Conservation (phyloP, 1,284 basidiomycete species). For the Ceratobasidium sp. region DNA sequence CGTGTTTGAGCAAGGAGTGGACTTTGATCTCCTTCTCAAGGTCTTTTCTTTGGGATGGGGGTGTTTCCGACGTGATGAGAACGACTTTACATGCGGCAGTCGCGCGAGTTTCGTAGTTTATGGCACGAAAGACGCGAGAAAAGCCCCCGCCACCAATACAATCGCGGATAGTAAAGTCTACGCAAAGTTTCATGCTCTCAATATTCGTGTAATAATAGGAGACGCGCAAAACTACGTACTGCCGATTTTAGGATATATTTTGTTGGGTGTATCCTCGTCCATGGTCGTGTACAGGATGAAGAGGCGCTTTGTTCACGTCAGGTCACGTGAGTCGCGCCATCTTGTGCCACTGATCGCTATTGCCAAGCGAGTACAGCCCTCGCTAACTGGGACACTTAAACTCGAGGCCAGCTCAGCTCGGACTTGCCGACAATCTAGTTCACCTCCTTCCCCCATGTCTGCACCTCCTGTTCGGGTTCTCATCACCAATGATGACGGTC, state of each 20-base stretch:
- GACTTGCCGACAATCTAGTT: background rate
- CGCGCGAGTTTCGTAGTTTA: constrained; percentile 72
- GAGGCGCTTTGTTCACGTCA: background rate
- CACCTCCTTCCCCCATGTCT: constrained; percentile 10
- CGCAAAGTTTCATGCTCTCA: background rate
- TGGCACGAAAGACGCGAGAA: constrained; percentile 82
- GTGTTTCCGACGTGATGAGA: constrained; percentile 69
- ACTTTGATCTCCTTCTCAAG: constrained; percentile 95
- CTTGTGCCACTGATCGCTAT: background rate
- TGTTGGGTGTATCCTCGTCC: constrained; percentile 12
- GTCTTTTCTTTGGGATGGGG: constrained; percentile 77
- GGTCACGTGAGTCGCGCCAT: constrained; percentile 21
- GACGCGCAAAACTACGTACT: constrained; percentile 14
- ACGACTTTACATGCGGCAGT: constrained; percentile 91
- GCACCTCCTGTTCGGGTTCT: constrained; percentile 42
- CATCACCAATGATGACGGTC: constrained; percentile 84
- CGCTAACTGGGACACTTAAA: constrained; percentile 24
- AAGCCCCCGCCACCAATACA: constrained; percentile 89
- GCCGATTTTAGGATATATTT: constrained; percentile 40
- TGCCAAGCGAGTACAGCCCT: constrained; percentile 24
- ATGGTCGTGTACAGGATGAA: constrained; percentile 27
- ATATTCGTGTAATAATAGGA: background rate
- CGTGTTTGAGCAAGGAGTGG: constrained; percentile 85
- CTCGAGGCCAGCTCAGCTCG: background rate
- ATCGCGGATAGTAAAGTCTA: constrained; percentile 58